phyloP scores from a whole-genome alignment of 176 grass and related monocot genomes.

The Juncus effusus region DNA sequence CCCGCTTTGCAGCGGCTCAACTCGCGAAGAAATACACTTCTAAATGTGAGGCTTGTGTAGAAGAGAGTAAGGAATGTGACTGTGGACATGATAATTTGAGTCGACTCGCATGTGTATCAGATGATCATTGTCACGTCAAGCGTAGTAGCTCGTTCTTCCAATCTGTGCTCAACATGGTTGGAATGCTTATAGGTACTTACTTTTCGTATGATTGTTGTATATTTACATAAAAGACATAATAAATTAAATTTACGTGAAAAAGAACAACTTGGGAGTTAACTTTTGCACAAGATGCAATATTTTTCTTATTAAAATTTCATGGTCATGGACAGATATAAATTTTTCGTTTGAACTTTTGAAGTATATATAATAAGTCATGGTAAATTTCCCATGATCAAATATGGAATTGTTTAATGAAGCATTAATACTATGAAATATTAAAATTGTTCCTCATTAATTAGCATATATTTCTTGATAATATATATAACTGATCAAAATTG shows the following conservation, averaged over 20 bases:
- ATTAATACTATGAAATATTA: too few relatives aligned
- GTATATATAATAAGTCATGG: too few relatives aligned
- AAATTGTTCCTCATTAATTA: too few relatives aligned
- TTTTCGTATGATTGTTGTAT: background rate
- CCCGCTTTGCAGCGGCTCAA: constrained; percentile 28
- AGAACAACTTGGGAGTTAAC: too few relatives aligned
- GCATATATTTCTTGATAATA: too few relatives aligned
- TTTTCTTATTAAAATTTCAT: too few relatives aligned
- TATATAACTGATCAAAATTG: too few relatives aligned
- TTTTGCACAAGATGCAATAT: too few relatives aligned
- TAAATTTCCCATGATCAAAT: too few relatives aligned
- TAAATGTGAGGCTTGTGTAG: constrained; percentile 32
- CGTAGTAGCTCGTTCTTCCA: constrained; percentile 60
- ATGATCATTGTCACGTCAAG: constrained; percentile 30
- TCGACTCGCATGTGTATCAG: background rate
- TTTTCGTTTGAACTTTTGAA: too few relatives aligned
- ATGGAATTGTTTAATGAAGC: too few relatives aligned
- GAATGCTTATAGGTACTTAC: constrained; percentile 75
- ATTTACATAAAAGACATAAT: background rate
- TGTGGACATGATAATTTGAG: constrained; percentile 13
- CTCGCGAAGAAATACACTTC: constrained; percentile 15
- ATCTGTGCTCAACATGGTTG: constrained; percentile 77
- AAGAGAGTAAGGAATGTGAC: constrained; percentile 37
- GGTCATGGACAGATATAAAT: too few relatives aligned
- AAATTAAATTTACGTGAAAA: background rate